Evolutionary conservation across 352 stramenopile species (phyloP), one percentile per base, ranked within the genome.

Genomic region (Phytophthora colocasiae): DNA sequence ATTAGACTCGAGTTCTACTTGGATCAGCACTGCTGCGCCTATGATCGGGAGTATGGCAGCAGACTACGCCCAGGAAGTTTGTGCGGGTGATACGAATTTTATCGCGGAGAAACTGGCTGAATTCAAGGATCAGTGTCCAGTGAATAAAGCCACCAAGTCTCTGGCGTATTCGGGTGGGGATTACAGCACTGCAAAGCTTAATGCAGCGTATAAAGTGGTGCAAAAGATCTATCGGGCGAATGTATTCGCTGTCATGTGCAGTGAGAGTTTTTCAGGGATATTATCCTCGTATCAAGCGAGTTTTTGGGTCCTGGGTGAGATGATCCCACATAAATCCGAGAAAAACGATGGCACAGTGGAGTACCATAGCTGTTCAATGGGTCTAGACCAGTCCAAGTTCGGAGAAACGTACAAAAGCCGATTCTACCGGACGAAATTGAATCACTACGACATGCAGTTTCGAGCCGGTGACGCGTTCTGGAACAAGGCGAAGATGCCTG

Each of bases 391-490:
- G 15, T 46, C 40, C 6, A 41, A 44, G n/a, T 67, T 67, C 44
- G 41, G 44, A 7, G 27, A 62, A 9, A 57, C 38, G 10, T 68
- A 68, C 15, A 45, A 50, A 32, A 45, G 47, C 39, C 59, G 59
- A 2, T 68, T 62, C 17, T 68, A 68, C 34, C 43, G 50, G 3
- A 56, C 59, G 15, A 53, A 68, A 29, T 17, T 59, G 39, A 79
- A 82, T n/a, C 74, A 82, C 45, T 49, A 53, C 9, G 74, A 82
- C 56, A 68, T 66, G 44, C 45, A 74, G 24, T 78, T 82, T 53
- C 71, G 65, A 47, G 45, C 55, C 19, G 67, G 66, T 9, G 75
- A 83, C 36, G 63, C 54, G 12, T 52, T 64, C 39, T 71, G 65
- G 47, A 63, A 69, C 47, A 44, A 61, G 46, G 52, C 70, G 9